A percentile compares a stretch with the other conserved stretches of the same genome.
These are phyloP conservation scores for Linnemannia schmuckeri DNA, from an alignment of 192 early-diverging fungal genomes.

Conservation along the genomic window DNA sequence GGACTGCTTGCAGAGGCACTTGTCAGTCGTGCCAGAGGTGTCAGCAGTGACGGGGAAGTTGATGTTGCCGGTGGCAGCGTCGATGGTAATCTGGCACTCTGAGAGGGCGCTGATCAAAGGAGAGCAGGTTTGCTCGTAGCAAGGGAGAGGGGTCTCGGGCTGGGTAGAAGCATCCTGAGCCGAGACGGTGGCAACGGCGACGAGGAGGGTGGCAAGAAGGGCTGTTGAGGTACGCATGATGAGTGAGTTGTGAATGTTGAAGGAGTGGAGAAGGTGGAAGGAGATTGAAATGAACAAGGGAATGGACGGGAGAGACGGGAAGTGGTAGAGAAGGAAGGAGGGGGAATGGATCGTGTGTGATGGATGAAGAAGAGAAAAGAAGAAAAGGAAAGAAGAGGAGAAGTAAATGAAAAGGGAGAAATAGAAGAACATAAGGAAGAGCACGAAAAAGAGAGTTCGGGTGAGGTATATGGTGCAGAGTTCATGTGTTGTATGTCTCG, in stretches of 20 bases:
- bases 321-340: slow-evolving; percentile 12
- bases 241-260: background rate
- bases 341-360: slow-evolving; percentile 12
- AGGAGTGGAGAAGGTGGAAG: background rate
- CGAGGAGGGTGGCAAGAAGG: slow-evolving; percentile 18
- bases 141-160: slow-evolving; percentile 31
- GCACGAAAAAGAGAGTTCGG: background rate
- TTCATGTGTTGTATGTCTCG: no score
- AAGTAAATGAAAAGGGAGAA: slow-evolving; percentile 3
- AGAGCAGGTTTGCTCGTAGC: slow-evolving; percentile 41
- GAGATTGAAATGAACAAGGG: background rate
- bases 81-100: slow-evolving; percentile 40
- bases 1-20: slow-evolving; percentile 54
- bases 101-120: slow-evolving; percentile 32
- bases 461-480: no score
- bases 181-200: slow-evolving; percentile 33
- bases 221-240: slow-evolving; percentile 43
- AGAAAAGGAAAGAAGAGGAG: background rate
- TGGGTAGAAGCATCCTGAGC: slow-evolving; percentile 27
- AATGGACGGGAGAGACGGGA: background rate
- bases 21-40: slow-evolving; percentile 36
- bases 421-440: background rate
- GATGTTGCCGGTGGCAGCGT: slow-evolving; percentile 42
- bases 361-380: slow-evolving; percentile 15
- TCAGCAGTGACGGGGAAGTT: slow-evolving; percentile 42